Evolutionary conservation across 768 basidiomycete species (phyloP), one percentile per base, ranked within the genome.

Genomic region (Pleurotus pulmonarius): DNA sequence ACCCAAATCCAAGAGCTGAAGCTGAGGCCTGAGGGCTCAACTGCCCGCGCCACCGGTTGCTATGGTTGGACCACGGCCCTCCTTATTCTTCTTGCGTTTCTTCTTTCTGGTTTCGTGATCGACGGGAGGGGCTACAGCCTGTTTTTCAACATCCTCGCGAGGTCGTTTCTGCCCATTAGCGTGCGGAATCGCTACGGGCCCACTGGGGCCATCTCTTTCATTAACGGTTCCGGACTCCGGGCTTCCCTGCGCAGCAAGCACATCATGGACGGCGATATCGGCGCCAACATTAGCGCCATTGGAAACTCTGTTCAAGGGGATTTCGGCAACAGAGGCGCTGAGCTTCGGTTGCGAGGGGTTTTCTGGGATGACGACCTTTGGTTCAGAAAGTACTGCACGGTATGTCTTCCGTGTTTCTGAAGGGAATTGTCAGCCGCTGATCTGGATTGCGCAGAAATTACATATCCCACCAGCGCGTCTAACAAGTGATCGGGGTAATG

Each of bases 391-490:
- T 0, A 92, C 80, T 0, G 91, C 87, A 4, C 90, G 82, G 63
- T 89, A 92, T 4, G 90, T 92, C 64, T 82, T 83, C 29, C 92
- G 87, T 0, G 90, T 90, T 72, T 90, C 92, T 92, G 61, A 18
- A 45, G 5, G 22, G 24, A 9, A 48, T 56, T 53, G 25, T 29
- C 18, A 43, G 18, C 51, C 52, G 2, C 1, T 15, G 46, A 18
- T 41, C 48, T 20, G 34, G 13, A 15, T 13, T 53, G 4, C 39
- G 22, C 26, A 38, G 5, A 44, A 49, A 16, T 11, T 47, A 18
- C 7, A 12, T n/a, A 51, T 34, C 47, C 60, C 63, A 91, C 91
- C 86, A 16, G 90, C 87, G 49, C 89, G 83, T 45, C 90, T 68
- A 1, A 89, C 73, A 2, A 93, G 69, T 0, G 87, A 85, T 64